Conservation (phyloP, 2,329 filamentous ascomycete genomes). For the Pseudopithomyces chartarum region DNA sequence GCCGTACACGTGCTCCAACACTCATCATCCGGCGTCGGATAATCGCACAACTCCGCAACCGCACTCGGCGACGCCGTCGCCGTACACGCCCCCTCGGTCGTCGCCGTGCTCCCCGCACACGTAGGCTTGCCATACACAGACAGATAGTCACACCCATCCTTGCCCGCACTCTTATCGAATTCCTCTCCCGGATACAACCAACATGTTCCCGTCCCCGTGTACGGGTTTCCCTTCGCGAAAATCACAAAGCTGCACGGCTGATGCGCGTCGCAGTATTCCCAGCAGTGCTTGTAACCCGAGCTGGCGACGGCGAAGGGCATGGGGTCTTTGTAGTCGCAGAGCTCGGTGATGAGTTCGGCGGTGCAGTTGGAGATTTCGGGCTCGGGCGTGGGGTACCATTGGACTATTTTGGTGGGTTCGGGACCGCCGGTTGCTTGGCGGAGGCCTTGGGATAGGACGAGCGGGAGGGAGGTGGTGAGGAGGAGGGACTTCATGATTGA, state of each 20-base stretch:
- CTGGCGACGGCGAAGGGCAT: slow-evolving; percentile 5
- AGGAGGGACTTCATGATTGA: neutral
- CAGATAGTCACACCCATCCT: neutral
- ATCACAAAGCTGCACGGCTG: slow-evolving; percentile 9
- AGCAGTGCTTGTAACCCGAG: neutral
- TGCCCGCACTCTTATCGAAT: slow-evolving; percentile 3
- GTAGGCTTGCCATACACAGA: slow-evolving; percentile 6
- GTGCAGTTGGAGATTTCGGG: slow-evolving; percentile 3
- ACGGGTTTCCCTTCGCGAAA: slow-evolving; percentile 5
- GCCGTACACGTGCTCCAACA: slow-evolving; percentile 2
- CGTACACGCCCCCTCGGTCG: neutral
- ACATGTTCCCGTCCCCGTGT: slow-evolving; percentile 9
- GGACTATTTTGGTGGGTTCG: neutral
- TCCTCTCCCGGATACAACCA: slow-evolving; percentile 9
- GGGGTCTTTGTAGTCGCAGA: slow-evolving; percentile 6
- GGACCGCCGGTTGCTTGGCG: neutral
- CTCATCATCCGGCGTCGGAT: slow-evolving; percentile 6
- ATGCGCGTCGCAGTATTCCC: slow-evolving; percentile 11
- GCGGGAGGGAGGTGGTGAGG: neutral
- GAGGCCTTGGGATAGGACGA: neutral
- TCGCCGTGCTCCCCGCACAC: slow-evolving; percentile 1
- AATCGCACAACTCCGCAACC: slow-evolving; percentile 3
- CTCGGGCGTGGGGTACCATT: neutral
- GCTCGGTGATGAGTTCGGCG: neutral
- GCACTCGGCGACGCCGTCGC: slow-evolving; percentile 5